Conservation (phyloP, 192 early-diverging fungal species). For the Blastocladiella britannica region DNA sequence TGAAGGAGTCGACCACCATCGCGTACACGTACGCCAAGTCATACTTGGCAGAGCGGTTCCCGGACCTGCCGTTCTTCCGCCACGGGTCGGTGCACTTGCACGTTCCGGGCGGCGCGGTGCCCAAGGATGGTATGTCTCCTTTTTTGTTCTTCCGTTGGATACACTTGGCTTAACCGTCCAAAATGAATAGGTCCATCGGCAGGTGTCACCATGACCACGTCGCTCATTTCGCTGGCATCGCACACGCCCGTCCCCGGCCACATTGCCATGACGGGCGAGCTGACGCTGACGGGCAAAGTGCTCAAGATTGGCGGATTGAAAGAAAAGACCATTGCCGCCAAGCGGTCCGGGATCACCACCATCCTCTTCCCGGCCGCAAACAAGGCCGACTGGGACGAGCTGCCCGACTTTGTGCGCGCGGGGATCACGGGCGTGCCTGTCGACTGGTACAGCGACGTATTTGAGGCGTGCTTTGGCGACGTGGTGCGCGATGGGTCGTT, state of each 20-base stretch:
- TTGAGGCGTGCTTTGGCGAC: background rate
- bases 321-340: conserved; percentile 96
- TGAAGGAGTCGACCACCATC: conserved; percentile 92
- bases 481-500: background rate
- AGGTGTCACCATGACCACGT: conserved; percentile 86
- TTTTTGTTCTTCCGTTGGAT: conserved; percentile 1
- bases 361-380: conserved; percentile 84
- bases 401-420: conserved; percentile 77
- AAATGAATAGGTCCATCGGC: conserved; percentile 59
- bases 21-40: conserved; percentile 93
- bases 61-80: conserved; percentile 74
- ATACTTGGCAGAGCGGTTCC: conserved; percentile 46
- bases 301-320: conserved; percentile 94
- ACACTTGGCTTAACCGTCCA: background rate
- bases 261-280: conserved; percentile 95
- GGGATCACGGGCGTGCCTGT: conserved; percentile 68
- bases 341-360: conserved; percentile 66
- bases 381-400: conserved; percentile 82
- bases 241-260: conserved; percentile 48
- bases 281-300: conserved; percentile 91
- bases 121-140: conserved; percentile 63
- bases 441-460: conserved; percentile 54
- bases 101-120: conserved; percentile 90
- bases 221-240: conserved; percentile 78
- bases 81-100: conserved; percentile 81